Evolutionary conservation across 1,139 yeast species (phyloP).

Genomic region (Blastobotrys malaysiensis): DNA sequence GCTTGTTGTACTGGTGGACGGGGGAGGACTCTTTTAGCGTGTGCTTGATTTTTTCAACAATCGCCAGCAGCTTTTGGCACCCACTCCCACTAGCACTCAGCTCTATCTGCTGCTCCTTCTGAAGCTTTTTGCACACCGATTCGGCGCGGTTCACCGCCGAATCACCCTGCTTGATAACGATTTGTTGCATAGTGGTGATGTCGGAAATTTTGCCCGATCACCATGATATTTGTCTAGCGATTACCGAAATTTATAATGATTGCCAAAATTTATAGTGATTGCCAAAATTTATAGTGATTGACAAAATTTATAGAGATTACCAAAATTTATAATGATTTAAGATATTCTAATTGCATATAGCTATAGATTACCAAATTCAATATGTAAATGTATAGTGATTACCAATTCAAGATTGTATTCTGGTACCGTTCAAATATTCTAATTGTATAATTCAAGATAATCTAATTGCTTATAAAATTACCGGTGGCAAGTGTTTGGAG

Average conservation of each 20-base stretch:
- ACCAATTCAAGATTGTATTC: too few species aligned
- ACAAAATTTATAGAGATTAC: too few species aligned
- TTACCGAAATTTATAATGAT: too few species aligned
- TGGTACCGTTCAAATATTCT: too few species aligned
- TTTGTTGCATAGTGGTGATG: neutral
- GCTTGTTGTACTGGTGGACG: conserved; percentile 22
- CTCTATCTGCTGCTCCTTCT: conserved; percentile 11
- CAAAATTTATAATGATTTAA: too few species aligned
- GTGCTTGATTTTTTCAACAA: conserved; percentile 24
- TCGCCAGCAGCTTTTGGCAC: conserved; percentile 25
- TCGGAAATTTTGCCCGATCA: neutral
- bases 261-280: too few species aligned
- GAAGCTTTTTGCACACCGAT: neutral
- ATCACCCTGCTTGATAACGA: neutral
- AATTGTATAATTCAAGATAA: too few species aligned
- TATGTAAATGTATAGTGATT: too few species aligned
- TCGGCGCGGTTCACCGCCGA: neutral
- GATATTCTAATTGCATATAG: too few species aligned
- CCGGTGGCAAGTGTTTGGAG: neutral
- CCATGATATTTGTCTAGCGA: neutral
- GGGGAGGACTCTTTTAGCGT: conserved; percentile 8
- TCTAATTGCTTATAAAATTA: neutral
- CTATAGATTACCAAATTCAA: too few species aligned
- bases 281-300: too few species aligned
- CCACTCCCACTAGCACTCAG: conserved; percentile 17